phyloP scores from a whole-genome alignment of 352 stramenopile genomes.

The Phytophthora syringae region DNA sequence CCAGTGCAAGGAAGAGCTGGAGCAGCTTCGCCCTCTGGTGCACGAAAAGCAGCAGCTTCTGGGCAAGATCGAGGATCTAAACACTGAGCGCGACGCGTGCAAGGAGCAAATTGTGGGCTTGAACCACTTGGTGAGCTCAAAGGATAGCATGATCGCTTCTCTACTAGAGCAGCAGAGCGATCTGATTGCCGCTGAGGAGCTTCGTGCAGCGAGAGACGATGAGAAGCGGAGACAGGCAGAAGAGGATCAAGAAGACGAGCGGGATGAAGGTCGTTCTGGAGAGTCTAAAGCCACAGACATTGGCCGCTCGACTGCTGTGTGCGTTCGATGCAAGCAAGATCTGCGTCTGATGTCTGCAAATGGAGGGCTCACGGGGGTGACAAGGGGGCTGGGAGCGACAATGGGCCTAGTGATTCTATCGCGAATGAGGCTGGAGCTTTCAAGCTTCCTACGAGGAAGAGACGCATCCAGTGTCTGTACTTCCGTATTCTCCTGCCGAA shows the following conservation, averaged over 20 bases:
- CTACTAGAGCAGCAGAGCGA: constrained; percentile 83
- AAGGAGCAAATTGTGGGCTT: constrained; percentile 54
- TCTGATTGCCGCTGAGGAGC: constrained; percentile 68
- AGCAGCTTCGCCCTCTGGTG: constrained; percentile 62
- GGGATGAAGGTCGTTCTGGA: constrained; percentile 27
- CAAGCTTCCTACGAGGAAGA: constrained; percentile 38
- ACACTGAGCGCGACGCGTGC: constrained; percentile 38
- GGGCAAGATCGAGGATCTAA: constrained; percentile 41
- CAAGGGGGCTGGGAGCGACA: constrained; percentile 1
- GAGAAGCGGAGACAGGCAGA: constrained; percentile 48
- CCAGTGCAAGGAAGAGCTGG: constrained; percentile 59
- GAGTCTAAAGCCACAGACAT: not conserved
- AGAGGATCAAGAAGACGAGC: constrained; percentile 50
- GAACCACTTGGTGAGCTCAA: constrained; percentile 47
- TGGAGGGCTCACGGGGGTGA: constrained; percentile 23
- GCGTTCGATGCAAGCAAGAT: constrained; percentile 68
- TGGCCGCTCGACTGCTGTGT: constrained; percentile 45
- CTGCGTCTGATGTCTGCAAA: constrained; percentile 45
- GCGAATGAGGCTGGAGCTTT: constrained; percentile 12
- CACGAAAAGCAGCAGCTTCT: constrained; percentile 58
- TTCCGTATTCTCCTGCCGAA: constrained; percentile 93
- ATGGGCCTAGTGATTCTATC: not conserved
- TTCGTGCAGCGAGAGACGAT: constrained; percentile 58
- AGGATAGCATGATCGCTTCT: constrained; percentile 70
- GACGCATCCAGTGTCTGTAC: constrained; percentile 82